Conservation (phyloP, 2,329 filamentous ascomycete species). For the Trichoderma sp. region DNA sequence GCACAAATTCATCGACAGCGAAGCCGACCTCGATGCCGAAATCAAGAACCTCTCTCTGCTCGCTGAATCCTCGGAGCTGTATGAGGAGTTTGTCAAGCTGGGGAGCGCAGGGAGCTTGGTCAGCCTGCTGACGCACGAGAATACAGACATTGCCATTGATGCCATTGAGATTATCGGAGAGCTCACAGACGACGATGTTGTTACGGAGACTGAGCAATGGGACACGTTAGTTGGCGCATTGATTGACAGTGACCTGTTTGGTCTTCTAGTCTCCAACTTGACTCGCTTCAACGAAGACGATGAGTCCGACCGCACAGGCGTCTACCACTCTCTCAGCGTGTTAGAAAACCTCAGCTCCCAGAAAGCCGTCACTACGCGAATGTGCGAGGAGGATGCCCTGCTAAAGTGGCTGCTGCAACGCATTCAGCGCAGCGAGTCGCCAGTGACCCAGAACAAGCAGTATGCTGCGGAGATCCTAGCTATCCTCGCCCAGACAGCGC, state of each 20-base stretch:
- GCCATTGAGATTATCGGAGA: conserved; percentile 88
- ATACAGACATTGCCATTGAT: conserved; percentile 93
- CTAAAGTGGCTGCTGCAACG: conserved; percentile 78
- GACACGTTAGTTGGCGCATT: conserved; percentile 70
- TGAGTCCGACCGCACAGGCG: conserved; percentile 74
- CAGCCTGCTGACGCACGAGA: conserved; percentile 86
- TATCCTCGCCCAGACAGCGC: conserved; percentile 79
- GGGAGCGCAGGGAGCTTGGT: conserved; percentile 76
- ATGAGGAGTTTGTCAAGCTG: conserved; percentile 76
- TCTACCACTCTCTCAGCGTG: conserved; percentile 83
- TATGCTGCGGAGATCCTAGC: conserved; percentile 92
- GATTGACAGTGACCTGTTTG: conserved; percentile 71
- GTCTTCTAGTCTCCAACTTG: conserved; percentile 77
- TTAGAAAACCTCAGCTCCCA: conserved; percentile 85
- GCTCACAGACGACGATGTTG: conserved; percentile 90
- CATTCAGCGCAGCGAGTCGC: conserved; percentile 68
- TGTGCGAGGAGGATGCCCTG: conserved; percentile 70
- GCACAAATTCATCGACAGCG: conserved; percentile 78
- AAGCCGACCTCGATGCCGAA: conserved; percentile 87
- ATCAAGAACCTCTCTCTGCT: conserved; percentile 87
- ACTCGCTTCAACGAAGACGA: conserved; percentile 75
- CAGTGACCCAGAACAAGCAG: conserved; percentile 87
- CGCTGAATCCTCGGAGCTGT: conserved; percentile 83
- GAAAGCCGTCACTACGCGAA: conserved; percentile 66
- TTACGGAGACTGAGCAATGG: conserved; percentile 81